phyloP scores from a whole-genome alignment of 108 stramenopile species.

The Skeletonema menzelii region DNA sequence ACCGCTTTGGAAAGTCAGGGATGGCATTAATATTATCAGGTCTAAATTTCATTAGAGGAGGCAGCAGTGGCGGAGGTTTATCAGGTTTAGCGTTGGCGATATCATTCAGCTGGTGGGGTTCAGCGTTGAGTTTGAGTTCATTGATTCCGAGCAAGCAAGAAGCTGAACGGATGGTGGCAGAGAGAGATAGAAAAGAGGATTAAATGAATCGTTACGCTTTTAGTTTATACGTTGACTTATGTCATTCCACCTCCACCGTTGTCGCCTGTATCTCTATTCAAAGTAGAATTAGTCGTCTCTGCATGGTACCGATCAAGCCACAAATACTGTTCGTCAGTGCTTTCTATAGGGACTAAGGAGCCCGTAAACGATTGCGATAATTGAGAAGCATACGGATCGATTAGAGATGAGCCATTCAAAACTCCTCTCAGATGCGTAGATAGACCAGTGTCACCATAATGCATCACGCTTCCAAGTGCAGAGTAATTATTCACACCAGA shows the following conservation, averaged over 20 bases:
- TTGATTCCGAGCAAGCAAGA: slow-evolving; percentile 46
- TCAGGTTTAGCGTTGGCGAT: slow-evolving; percentile 33
- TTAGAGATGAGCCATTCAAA: slow-evolving; percentile 44
- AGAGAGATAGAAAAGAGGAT: slow-evolving; percentile 23
- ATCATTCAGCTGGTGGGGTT: slow-evolving; percentile 44
- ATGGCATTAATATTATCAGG: slow-evolving; percentile 79
- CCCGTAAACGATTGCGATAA: slow-evolving; percentile 38
- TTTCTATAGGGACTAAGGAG: slow-evolving; percentile 32
- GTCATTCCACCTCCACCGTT: not conserved
- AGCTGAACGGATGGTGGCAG: slow-evolving; percentile 51
- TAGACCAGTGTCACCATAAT: slow-evolving; percentile 52
- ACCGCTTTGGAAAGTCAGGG: slow-evolving; percentile 86
- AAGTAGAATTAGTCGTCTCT: not conserved
- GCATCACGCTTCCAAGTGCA: slow-evolving; percentile 37
- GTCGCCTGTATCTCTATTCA: not conserved
- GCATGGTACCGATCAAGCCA: slow-evolving; percentile 42
- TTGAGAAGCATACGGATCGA: slow-evolving; percentile 28
- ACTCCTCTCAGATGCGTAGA: slow-evolving; percentile 51
- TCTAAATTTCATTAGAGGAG: slow-evolving; percentile 57
- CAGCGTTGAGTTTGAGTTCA: slow-evolving; percentile 39
- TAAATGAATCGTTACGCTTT: not conserved
- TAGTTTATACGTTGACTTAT: not conserved
- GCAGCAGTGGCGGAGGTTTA: slow-evolving; percentile 7
- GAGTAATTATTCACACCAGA: not conserved
- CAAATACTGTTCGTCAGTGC: slow-evolving; percentile 13